Conservation (phyloP, 2,329 filamentous ascomycete genomes). For the Seiridium unicorne region DNA sequence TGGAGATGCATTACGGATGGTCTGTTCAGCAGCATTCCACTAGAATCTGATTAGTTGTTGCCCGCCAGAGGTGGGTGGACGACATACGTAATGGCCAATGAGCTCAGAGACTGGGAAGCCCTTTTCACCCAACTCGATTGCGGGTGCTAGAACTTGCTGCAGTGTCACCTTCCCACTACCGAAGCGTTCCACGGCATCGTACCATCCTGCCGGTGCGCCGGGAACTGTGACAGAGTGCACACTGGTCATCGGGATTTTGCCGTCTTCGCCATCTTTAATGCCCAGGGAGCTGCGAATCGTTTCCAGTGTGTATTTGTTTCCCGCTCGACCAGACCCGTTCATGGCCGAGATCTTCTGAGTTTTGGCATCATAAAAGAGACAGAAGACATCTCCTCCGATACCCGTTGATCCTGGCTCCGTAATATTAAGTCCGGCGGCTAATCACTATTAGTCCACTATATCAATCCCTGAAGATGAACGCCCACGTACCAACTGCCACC, state of each 20-base stretch:
- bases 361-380: conserved; percentile 84
- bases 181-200: conserved; percentile 82
- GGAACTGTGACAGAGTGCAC: conserved; percentile 84
- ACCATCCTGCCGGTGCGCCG: conserved; percentile 90
- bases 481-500: conserved; percentile 73
- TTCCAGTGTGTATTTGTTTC: conserved; percentile 66
- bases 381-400: conserved; percentile 97
- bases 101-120: conserved; percentile 89
- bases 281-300: conserved; percentile 68
- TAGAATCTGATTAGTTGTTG: conserved; percentile 30
- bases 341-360: conserved; percentile 79
- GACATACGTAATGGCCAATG: conserved; percentile 64
- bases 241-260: conserved; percentile 69
- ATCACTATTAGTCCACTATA: neutral
- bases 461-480: neutral
- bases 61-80: neutral
- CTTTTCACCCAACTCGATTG: conserved; percentile 80
- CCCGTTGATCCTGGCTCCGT: conserved; percentile 92
- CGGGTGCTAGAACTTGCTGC: conserved; percentile 76
- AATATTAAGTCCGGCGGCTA: conserved; percentile 87
- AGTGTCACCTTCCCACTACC: conserved; percentile 82
- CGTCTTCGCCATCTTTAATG: conserved; percentile 55
- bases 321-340: conserved; percentile 90
- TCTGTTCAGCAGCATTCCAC: conserved; percentile 69
- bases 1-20: conserved; percentile 72